Evolutionary conservation across 495 filamentous ascomycete species (phyloP).

Genomic region (Aspergillus mulundensis): DNA sequence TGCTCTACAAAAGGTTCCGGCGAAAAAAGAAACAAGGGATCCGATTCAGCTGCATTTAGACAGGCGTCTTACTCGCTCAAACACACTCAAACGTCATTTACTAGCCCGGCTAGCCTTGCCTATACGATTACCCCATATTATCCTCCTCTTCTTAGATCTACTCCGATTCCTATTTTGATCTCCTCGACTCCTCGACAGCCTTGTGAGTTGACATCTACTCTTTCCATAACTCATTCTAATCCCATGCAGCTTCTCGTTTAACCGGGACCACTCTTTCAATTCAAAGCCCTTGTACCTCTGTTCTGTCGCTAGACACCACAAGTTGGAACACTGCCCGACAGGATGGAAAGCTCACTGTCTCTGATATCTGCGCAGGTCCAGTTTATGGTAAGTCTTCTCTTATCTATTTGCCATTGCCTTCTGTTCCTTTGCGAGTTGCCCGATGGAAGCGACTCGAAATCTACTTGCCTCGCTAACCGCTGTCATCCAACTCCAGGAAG

Average conservation of each 20-base stretch:
- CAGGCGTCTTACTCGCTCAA: not conserved
- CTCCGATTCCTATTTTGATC: not conserved
- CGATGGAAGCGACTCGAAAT: not conserved
- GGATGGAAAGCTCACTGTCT: conserved; percentile 47
- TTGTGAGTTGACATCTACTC: not conserved
- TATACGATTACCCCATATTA: not conserved
- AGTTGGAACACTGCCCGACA: conserved; percentile 2
- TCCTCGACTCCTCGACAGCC: not conserved
- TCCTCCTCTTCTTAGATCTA: not conserved
- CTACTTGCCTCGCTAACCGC: conserved; percentile 14
- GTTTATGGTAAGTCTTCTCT: conserved; percentile 41
- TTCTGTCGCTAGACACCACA: conserved; percentile 1
- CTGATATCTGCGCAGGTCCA: conserved; percentile 54
- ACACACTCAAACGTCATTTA: not conserved
- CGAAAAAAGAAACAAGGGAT: conserved; percentile 16
- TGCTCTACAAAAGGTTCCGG: conserved; percentile 12
- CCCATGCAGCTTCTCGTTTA: not conserved
- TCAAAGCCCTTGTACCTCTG: not conserved
- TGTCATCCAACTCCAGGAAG: conserved; percentile 58
- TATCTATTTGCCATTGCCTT: not conserved
- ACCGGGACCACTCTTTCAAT: not conserved
- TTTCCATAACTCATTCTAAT: not conserved
- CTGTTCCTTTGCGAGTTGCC: not conserved
- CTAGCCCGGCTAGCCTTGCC: not conserved
- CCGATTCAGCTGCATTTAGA: not conserved